phyloP scores from a whole-genome alignment of 768 basidiomycete genomes.

The Gautieria morchelliformis region DNA sequence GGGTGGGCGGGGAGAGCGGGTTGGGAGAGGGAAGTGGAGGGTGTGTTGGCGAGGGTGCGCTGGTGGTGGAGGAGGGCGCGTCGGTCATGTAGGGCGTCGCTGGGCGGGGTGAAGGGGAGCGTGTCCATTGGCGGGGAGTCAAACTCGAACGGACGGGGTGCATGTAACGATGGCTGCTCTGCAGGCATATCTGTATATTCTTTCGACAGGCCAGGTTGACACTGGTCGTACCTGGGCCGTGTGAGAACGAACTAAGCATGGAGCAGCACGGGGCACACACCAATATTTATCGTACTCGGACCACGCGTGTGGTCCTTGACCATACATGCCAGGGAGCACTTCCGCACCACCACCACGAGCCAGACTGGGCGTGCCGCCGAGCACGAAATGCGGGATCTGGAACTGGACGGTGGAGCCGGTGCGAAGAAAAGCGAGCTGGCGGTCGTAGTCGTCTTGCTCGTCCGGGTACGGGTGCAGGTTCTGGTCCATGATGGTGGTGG shows the following conservation, averaged over 20 bases:
- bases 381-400: slow-evolving; percentile 60
- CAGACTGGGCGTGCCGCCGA: slow-evolving; percentile 45
- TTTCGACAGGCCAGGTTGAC: no score
- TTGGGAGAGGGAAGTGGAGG: background rate
- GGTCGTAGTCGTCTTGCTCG: background rate
- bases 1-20: background rate
- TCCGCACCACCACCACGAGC: slow-evolving; percentile 70
- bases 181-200: no score
- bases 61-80: slow-evolving; percentile 3
- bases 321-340: slow-evolving; percentile 35
- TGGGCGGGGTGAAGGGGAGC: background rate
- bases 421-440: background rate
- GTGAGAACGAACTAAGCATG: background rate
- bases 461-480: background rate
- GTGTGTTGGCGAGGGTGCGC: background rate
- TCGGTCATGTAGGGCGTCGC: background rate
- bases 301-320: background rate
- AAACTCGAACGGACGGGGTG: background rate
- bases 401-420: slow-evolving; percentile 29
- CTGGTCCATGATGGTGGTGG: background rate
- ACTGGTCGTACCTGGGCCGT: background rate
- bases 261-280: no score
- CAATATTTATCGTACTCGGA: no score
- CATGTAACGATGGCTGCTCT: background rate
- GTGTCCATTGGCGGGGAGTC: slow-evolving; percentile 19